phyloP scores from a whole-genome alignment of 2,329 filamentous ascomycete genomes.

The Sarocladium brachiariae region DNA sequence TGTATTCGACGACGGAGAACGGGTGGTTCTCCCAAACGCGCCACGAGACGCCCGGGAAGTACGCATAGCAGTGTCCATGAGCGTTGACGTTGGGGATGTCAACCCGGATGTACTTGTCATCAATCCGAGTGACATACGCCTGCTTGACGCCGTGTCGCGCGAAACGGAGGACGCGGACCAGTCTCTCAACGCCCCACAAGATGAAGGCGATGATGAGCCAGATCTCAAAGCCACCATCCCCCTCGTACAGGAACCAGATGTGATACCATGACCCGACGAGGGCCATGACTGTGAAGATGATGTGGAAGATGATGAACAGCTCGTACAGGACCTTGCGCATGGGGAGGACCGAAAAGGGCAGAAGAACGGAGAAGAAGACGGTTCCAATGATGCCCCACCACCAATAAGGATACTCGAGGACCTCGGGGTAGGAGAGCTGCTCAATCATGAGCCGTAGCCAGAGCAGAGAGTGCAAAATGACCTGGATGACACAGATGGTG shows the following conservation, averaged over 20 bases:
- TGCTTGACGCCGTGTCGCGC: constrained; percentile 15
- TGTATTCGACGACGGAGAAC: constrained; percentile 18
- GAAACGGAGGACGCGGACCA: constrained; percentile 14
- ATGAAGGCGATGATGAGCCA: constrained; percentile 20
- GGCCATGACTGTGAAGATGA: constrained; percentile 31
- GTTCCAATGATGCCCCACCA: constrained; percentile 34
- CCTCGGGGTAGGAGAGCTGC: constrained; percentile 3
- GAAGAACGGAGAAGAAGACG: constrained; percentile 20
- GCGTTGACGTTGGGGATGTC: constrained; percentile 18
- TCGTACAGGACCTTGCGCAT: constrained; percentile 32
- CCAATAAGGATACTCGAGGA: constrained; percentile 22
- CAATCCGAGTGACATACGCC: constrained; percentile 17
- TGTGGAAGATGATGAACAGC: constrained; percentile 35
- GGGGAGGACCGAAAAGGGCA: constrained; percentile 25
- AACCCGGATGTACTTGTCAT: constrained; percentile 19
- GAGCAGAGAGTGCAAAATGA: constrained; percentile 33
- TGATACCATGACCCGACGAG: constrained; percentile 37
- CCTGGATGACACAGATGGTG: constrained; percentile 32
- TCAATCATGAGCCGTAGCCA: constrained; percentile 20
- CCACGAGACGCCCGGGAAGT: constrained; percentile 21
- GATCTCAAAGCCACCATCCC: constrained; percentile 36
- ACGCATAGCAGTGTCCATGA: constrained; percentile 21
- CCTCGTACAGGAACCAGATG: constrained; percentile 25
- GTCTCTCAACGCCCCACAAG: constrained; percentile 21
- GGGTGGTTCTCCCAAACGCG: constrained; percentile 25